A percentile compares a stretch with the other conserved stretches of the same genome.
Conservation (phyloP, 2,329 filamentous ascomycete species). For the Cercospora canescens region DNA sequence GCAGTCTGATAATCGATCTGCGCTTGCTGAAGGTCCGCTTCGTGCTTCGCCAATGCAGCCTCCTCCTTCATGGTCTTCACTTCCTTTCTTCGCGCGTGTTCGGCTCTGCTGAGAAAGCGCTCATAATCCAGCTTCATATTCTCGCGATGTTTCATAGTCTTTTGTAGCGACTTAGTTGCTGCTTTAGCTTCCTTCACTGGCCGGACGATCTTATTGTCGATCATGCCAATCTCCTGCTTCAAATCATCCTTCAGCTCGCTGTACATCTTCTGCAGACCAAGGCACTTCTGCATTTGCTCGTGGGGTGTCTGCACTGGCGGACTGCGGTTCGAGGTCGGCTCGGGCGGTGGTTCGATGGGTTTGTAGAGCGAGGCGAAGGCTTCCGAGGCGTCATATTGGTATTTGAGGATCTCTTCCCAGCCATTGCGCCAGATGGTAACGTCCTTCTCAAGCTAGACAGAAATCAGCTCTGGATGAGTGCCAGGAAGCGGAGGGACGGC, state of each 20-base stretch:
- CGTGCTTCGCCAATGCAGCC: constrained; percentile 66
- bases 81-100: constrained; percentile 68
- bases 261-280: constrained; percentile 66
- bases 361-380: constrained; percentile 74
- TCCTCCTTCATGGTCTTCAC: constrained; percentile 74
- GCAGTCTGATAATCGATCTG: constrained; percentile 69
- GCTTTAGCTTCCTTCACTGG: constrained; percentile 70
- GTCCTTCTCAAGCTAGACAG: constrained; percentile 68
- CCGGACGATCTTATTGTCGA: constrained; percentile 68
- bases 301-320: constrained; percentile 60
- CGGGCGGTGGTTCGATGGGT: constrained; percentile 68
- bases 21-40: constrained; percentile 67
- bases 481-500: background rate
- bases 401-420: constrained; percentile 70
- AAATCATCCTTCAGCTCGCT: constrained; percentile 71
- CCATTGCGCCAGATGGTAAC: constrained; percentile 75
- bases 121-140: constrained; percentile 82
- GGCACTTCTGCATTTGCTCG: constrained; percentile 63
- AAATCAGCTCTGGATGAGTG: background rate
- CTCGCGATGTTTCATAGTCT: constrained; percentile 82
- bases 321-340: constrained; percentile 52
- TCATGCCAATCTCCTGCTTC: constrained; percentile 66
- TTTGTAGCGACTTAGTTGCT: constrained; percentile 70
- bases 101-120: constrained; percentile 69
- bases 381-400: constrained; percentile 66